These are phyloP conservation scores for Leishmania tarentolae DNA, from an alignment of 208 protist genomes.

Conservation along the genomic window DNA sequence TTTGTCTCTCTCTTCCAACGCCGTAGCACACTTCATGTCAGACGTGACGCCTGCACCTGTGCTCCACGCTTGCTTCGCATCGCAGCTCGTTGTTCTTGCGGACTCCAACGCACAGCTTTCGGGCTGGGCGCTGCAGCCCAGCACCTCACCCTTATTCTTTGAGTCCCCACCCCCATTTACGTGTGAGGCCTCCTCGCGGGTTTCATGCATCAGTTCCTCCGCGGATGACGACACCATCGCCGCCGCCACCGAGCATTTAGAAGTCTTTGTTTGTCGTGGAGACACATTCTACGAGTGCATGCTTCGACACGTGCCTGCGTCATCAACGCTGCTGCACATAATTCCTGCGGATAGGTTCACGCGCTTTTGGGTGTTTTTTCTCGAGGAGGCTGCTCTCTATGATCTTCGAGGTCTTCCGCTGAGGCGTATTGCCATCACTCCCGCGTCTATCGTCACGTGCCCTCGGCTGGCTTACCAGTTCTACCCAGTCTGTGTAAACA, in stretches of 20 bases:
- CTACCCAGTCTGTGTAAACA: constrained; percentile 10
- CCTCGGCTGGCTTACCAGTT: neutral
- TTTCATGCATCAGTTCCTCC: constrained; percentile 19
- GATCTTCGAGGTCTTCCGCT: constrained; percentile 7
- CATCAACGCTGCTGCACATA: constrained; percentile 2
- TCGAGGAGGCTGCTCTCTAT: constrained; percentile 15
- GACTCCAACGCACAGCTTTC: constrained; percentile 25
- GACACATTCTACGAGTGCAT: constrained; percentile 8
- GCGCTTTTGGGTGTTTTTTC: constrained; percentile 28
- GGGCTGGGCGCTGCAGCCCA: neutral
- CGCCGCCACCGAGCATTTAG: constrained; percentile 14
- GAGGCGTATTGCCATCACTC: constrained; percentile 1
- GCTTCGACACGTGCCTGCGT: constrained; percentile 11
- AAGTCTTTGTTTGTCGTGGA: constrained; percentile 18
- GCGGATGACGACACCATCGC: neutral
- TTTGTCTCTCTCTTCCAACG: constrained; percentile 19
- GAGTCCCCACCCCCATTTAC: constrained; percentile 3
- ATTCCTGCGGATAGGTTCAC: constrained; percentile 1
- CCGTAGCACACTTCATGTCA: constrained; percentile 23
- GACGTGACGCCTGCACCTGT: constrained; percentile 16
- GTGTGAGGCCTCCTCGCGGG: constrained; percentile 23
- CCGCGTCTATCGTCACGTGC: constrained; percentile 8
- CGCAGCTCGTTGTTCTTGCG: constrained; percentile 14
- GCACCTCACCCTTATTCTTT: neutral
- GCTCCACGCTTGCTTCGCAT: constrained; percentile 10